These are phyloP conservation scores for Melaleuca quinquenervia DNA, from an alignment of 345 rosid genomes.

Conservation along the genomic window DNA sequence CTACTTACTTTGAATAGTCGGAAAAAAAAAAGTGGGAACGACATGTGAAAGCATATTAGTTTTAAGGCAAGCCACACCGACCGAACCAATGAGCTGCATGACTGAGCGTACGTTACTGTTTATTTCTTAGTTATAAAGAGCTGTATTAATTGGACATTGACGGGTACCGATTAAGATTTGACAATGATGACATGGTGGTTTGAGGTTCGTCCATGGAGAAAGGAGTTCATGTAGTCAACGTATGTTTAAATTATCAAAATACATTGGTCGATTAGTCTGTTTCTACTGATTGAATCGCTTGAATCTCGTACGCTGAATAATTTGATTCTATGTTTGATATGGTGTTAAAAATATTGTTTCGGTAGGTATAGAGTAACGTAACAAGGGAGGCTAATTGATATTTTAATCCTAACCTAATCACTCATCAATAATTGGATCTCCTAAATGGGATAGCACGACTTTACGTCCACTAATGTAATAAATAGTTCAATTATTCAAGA, in stretches of 20 bases:
- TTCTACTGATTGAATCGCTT: no score
- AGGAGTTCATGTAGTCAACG: not conserved
- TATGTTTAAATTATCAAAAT: no score
- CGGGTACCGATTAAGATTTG: not conserved
- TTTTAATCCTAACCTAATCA: not conserved
- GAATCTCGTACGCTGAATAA: no score
- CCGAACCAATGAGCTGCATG: not conserved
- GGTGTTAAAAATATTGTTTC: no score
- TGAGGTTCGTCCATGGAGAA: not conserved
- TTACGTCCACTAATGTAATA: no score
- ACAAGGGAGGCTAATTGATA: not conserved
- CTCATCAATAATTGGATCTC: not conserved
- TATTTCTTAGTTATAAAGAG: no score
- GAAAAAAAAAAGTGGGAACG: not conserved
- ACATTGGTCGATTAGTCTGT: no score
- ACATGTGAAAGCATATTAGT: not conserved
- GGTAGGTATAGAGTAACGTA: not conserved
- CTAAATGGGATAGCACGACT: no score
- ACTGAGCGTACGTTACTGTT: not conserved
- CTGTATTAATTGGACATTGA: no score
- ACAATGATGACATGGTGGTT: not conserved
- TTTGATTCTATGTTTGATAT: no score
- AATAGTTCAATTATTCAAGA: no score
- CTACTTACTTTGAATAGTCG: not conserved
- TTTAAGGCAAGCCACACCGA: not conserved